A percentile compares a stretch with the other conserved stretches of the same genome.
Conservation (phyloP, 768 basidiomycete species). For the Tylopilus plumbeoviolaceoides region DNA sequence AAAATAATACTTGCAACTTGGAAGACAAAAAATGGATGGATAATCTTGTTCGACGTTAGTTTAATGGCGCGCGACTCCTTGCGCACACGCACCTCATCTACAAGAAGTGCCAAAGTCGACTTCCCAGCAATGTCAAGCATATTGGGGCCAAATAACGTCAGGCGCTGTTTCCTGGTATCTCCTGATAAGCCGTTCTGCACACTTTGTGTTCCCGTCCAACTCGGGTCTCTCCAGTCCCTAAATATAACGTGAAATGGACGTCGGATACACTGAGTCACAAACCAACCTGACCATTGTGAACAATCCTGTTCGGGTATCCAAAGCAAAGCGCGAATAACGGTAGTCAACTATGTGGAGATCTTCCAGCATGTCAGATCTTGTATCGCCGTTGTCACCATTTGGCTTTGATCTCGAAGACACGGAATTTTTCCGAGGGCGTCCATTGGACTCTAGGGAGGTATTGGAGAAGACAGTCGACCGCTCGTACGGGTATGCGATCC, state of each 20-base stretch:
- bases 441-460: conserved; percentile 29
- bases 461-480: conserved; percentile 75
- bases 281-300: conserved; percentile 76
- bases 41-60: conserved; percentile 47
- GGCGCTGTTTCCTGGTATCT: conserved; percentile 56
- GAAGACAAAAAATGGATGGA: conserved; percentile 98
- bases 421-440: conserved; percentile 17
- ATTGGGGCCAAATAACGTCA: conserved; percentile 77
- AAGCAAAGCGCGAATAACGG: conserved; percentile 85
- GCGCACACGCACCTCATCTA: conserved; percentile 74
- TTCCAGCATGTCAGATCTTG: conserved; percentile 38
- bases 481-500: conserved; percentile 69
- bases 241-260: conserved; percentile 2
- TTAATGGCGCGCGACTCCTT: not conserved
- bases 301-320: conserved; percentile 79
- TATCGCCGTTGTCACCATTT: conserved; percentile 33
- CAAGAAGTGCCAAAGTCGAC: conserved; percentile 66
- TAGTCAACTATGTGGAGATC: conserved; percentile 77
- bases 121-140: conserved; percentile 89
- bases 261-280: not conserved
- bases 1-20: conserved; percentile 92
- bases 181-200: conserved; percentile 64
- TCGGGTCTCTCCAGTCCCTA: conserved; percentile 88
- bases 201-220: conserved; percentile 58
- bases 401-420: conserved; percentile 27